phyloP scores from a whole-genome alignment of 169 alveolate genomes.

The Plasmodium ovale region DNA sequence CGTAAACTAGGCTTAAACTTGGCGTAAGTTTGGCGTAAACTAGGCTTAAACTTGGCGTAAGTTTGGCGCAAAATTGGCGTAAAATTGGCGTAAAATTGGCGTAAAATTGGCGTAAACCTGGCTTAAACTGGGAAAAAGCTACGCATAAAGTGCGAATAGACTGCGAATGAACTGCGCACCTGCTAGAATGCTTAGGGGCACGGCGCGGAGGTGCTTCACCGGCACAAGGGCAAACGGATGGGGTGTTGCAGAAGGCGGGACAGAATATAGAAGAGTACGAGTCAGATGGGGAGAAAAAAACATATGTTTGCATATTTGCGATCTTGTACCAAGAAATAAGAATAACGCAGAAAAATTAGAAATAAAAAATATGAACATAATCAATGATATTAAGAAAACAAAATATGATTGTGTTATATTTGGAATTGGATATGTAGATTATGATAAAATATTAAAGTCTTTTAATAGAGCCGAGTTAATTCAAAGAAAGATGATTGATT shows the following conservation, averaged over 20 bases:
- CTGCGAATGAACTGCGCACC: too few relatives aligned
- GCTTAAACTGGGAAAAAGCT: too few relatives aligned
- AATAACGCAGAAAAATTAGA: constrained; percentile 65
- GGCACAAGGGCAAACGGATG: background rate
- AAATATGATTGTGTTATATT: constrained; percentile 63
- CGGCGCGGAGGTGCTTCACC: constrained; percentile 6
- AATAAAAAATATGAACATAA: constrained; percentile 71
- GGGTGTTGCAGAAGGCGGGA: background rate
- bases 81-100: too few relatives aligned
- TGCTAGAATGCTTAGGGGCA: constrained; percentile 5
- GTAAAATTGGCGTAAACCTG: too few relatives aligned
- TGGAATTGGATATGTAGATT: constrained; percentile 76
- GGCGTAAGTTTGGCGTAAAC: too few relatives aligned
- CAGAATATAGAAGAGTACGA: constrained; percentile 37
- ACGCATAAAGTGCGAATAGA: too few relatives aligned
- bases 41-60: too few relatives aligned
- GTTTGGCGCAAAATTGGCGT: too few relatives aligned
- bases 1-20: too few relatives aligned
- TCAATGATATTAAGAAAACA: constrained; percentile 40
- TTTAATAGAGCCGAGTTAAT: constrained; percentile 74
- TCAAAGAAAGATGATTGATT: constrained; percentile 57
- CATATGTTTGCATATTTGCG: constrained; percentile 23
- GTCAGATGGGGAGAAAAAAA: constrained; percentile 62
- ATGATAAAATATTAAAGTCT: constrained; percentile 71
- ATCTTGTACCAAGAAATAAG: constrained; percentile 50